These are phyloP conservation scores for Nothophytophthora sp. DNA, from an alignment of 352 stramenopile species.

Conservation along the genomic window DNA sequence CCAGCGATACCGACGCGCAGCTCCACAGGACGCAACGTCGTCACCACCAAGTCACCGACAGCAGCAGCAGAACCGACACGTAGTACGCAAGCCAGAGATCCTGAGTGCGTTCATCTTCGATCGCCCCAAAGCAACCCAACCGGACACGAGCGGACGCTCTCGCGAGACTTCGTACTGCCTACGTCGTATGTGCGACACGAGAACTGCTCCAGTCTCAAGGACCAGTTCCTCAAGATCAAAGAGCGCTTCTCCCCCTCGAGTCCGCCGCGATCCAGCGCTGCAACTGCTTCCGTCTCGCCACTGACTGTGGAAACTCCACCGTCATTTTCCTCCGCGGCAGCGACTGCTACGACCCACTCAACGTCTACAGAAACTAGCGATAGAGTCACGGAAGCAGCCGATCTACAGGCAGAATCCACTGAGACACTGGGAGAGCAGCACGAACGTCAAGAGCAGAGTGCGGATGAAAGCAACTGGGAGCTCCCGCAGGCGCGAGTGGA, in stretches of 20 bases:
- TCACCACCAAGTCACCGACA: constrained; percentile 4
- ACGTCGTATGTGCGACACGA: constrained; percentile 49
- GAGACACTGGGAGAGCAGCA: constrained; percentile 3
- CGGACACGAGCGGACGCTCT: constrained; percentile 40
- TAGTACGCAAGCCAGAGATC: too few relatives aligned
- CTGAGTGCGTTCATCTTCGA: too few relatives aligned
- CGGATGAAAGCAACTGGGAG: constrained; percentile 22
- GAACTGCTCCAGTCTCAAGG: constrained; percentile 73
- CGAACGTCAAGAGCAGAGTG: neutral
- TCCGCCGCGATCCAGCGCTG: constrained; percentile 12
- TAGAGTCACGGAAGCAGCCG: neutral
- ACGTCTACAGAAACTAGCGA: neutral
- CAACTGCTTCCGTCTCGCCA: constrained; percentile 13
- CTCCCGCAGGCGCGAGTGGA: constrained; percentile 53
- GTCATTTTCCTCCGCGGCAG: neutral
- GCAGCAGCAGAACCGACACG: constrained; percentile 9
- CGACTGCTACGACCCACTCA: neutral
- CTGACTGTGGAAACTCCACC: constrained; percentile 5
- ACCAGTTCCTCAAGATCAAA: constrained; percentile 84
- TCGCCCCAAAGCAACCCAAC: constrained; percentile 6
- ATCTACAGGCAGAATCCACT: constrained; percentile 9
- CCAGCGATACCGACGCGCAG: neutral
- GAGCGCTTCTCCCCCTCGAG: constrained; percentile 62
- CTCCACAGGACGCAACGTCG: constrained; percentile 1
- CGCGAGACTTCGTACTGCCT: constrained; percentile 59